A percentile compares a stretch with the other conserved stretches of the same genome.
phyloP scores from a whole-genome alignment of 1,284 basidiomycete species.

The Thelephora terrestris region DNA sequence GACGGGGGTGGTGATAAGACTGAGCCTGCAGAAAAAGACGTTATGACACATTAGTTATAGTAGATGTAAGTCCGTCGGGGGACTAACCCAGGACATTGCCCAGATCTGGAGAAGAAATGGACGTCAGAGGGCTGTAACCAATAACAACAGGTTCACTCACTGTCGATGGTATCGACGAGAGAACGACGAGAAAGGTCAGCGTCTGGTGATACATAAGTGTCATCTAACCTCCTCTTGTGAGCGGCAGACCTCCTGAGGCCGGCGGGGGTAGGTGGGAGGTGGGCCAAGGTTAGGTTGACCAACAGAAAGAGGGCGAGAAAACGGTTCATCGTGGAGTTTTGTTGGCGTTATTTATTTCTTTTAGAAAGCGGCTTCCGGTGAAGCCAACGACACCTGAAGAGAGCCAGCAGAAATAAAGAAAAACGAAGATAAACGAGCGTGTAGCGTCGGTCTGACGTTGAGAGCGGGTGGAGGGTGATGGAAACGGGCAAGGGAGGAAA shows the following conservation, averaged over 20 bases:
- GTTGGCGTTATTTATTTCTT: too few species aligned
- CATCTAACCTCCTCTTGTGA: neutral
- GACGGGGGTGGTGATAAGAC: neutral
- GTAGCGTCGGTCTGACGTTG: too few species aligned
- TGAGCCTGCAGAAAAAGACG: neutral
- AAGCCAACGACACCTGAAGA: too few species aligned
- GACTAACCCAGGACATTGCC: neutral
- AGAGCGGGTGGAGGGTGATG: too few species aligned
- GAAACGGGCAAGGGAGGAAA: too few species aligned
- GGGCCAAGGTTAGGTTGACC: too few species aligned
- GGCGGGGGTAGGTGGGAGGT: neutral
- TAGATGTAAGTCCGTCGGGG: neutral
- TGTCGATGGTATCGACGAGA: neutral
- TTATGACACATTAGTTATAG: neutral
- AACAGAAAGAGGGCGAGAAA: too few species aligned
- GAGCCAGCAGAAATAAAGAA: too few species aligned
- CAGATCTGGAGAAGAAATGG: neutral
- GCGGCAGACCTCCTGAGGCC: neutral
- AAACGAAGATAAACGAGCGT: too few species aligned
- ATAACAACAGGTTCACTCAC: neutral
- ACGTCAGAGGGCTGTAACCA: neutral
- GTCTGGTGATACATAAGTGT: neutral
- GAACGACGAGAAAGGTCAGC: neutral
- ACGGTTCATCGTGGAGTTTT: too few species aligned
- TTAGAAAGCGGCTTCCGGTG: too few species aligned